These are phyloP conservation scores for Emergomyces orientalis DNA, from an alignment of 2,329 filamentous ascomycete genomes.

Conservation along the genomic window DNA sequence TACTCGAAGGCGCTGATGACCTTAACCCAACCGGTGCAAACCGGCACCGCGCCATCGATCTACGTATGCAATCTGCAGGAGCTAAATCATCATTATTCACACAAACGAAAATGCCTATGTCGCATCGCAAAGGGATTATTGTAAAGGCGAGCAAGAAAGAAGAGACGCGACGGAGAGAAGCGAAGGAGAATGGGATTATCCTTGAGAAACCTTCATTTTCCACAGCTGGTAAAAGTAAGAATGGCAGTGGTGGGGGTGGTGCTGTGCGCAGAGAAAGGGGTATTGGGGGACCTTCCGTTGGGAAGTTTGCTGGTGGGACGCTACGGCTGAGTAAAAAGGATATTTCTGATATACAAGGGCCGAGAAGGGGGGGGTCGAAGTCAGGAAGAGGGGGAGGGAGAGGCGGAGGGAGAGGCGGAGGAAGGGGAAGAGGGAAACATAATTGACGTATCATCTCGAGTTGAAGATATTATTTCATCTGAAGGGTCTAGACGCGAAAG, in stretches of 20 bases:
- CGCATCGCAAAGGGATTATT: conserved; percentile 73
- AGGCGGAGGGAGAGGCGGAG: not conserved
- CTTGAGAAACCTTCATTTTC: conserved; percentile 51
- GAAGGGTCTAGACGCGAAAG: not conserved
- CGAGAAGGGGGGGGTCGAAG: conserved; percentile 28
- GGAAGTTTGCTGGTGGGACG: conserved; percentile 69
- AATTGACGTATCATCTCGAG: not conserved
- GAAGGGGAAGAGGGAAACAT: not conserved
- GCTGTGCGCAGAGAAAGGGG: conserved; percentile 47
- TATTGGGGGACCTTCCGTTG: conserved; percentile 69
- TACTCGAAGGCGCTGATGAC: conserved; percentile 85
- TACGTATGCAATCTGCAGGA: conserved; percentile 73
- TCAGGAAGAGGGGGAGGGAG: not conserved
- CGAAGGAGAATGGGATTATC: conserved; percentile 82
- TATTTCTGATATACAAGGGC: conserved; percentile 58
- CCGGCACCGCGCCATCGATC: conserved; percentile 70
- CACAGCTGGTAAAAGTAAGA: conserved; percentile 27
- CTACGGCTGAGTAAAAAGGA: conserved; percentile 70
- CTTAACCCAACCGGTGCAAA: conserved; percentile 62
- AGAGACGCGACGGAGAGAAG: conserved; percentile 62
- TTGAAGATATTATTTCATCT: not conserved
- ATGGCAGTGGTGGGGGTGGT: conserved; percentile 9
- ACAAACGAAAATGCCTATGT: conserved; percentile 83
- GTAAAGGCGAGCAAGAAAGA: conserved; percentile 58
- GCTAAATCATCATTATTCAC: conserved; percentile 64